Conservation (phyloP, 2,329 filamentous ascomycete genomes). For the Neonectria ditissima region DNA sequence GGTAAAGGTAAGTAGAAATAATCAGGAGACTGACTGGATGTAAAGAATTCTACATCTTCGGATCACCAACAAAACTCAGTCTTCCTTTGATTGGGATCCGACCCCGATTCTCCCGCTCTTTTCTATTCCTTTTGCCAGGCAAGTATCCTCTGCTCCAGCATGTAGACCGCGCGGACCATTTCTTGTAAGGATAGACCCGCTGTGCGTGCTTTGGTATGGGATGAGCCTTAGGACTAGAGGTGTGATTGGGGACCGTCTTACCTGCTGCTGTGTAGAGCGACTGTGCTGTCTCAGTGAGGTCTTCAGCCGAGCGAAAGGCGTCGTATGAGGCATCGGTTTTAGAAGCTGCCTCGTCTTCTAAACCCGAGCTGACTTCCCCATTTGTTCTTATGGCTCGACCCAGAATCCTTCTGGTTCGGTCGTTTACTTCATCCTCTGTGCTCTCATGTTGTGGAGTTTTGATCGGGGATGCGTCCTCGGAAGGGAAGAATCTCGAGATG, state of each 20-base stretch:
- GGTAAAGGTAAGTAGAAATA: no score
- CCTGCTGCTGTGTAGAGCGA: conserved; percentile 50
- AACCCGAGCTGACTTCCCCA: conserved; percentile 23
- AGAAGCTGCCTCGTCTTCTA: conserved; percentile 1
- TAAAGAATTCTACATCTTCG: neutral
- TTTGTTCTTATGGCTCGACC: conserved; percentile 29
- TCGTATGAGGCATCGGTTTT: conserved; percentile 41
- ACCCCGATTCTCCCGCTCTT: neutral
- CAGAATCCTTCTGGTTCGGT: conserved; percentile 38
- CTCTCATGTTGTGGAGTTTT: conserved; percentile 34
- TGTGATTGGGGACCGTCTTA: conserved; percentile 33
- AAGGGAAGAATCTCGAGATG: conserved; percentile 52
- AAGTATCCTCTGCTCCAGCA: conserved; percentile 52
- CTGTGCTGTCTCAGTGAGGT: conserved; percentile 48
- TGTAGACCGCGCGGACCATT: conserved; percentile 52
- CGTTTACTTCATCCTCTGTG: conserved; percentile 44
- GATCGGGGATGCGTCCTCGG: conserved; percentile 37
- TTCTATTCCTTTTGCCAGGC: conserved; percentile 47
- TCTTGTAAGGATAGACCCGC: conserved; percentile 51
- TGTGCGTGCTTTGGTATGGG: conserved; percentile 40
- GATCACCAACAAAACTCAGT: neutral
- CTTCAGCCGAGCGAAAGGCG: conserved; percentile 47
- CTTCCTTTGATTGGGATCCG: neutral
- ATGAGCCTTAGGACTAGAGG: conserved; percentile 27
- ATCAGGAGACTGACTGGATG: no score